Base-by-base conservation (phyloP, 208 protist genomes). In the Acanthamoeba triangularis region DNA sequence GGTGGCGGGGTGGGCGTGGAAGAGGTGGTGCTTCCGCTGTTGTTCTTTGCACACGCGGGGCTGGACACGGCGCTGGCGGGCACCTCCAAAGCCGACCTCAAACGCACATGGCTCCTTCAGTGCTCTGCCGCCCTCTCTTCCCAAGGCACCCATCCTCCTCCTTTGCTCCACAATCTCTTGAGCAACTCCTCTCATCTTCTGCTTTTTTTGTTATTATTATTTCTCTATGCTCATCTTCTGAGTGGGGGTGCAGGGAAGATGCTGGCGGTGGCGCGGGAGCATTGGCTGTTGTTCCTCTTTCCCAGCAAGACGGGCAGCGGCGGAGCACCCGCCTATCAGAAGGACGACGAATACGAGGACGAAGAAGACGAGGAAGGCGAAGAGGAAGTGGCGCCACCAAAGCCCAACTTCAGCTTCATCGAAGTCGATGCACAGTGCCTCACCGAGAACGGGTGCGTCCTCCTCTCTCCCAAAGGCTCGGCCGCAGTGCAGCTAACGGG, bases 181-280 rank as follows among this genome's bases (percentile, higher is more conserved):
- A 7, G 41, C 41, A 5, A 5, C 5, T 78, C 37, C 2, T 78
- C 37, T 78, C n/a, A 41, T n/a, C n/a, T n/a, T n/a, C n/a, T n/a
- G n/a, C n/a, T n/a, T n/a, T n/a, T n/a, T n/a, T n/a, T n/a, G n/a
- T n/a, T n/a, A n/a, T n/a, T n/a, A n/a, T n/a, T n/a, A n/a, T n/a
- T n/a, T n/a, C n/a, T n/a, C n/a, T n/a, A n/a, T n/a, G n/a, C n/a
- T n/a, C n/a, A n/a, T n/a, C n/a, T n/a, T n/a, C n/a, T n/a, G n/a
- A n/a, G n/a, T n/a, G n/a, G n/a, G n/a, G n/a, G n/a, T n/a, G 33
- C 69, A 78, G 69, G 69, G 33, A 78, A 7, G 69, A 10, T 88
- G 80, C 41, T 88, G 80, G 80, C 80, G 80, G 41, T 88, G 80
- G 80, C 80, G 25, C 80, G 52, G 25, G 80, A 63, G 52, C 80